These are phyloP conservation scores for Aureobasidium sp. DNA, from an alignment of 2,329 filamentous ascomycete genomes.

Conservation along the genomic window DNA sequence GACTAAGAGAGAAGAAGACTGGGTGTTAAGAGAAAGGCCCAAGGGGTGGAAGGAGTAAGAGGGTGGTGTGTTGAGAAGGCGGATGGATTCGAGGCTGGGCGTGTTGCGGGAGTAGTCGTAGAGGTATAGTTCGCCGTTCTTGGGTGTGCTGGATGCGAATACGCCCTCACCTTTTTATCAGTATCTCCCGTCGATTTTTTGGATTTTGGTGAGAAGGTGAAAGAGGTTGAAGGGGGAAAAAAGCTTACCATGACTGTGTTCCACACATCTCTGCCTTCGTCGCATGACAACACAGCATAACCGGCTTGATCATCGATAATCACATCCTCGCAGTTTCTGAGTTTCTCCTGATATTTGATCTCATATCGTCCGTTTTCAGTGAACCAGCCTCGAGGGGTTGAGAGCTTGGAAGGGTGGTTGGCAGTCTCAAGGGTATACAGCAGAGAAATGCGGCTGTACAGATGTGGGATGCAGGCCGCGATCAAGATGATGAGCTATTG, in stretches of 20 bases:
- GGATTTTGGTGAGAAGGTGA: background rate
- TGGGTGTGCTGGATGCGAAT: background rate
- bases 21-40: conserved; percentile 33
- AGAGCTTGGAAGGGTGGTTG: conserved; percentile 3
- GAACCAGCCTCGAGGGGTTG: conserved; percentile 8
- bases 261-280: conserved; percentile 37
- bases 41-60: conserved; percentile 36
- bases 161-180: conserved; percentile 9
- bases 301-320: conserved; percentile 32
- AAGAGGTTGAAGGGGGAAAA: background rate
- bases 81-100: conserved; percentile 22
- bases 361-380: conserved; percentile 21
- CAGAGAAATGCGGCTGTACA: conserved; percentile 7
- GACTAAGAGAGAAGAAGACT: conserved; percentile 33
- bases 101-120: conserved; percentile 32
- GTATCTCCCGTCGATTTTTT: background rate
- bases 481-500: background rate
- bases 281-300: conserved; percentile 38
- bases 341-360: conserved; percentile 29
- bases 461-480: background rate
- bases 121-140: conserved; percentile 32
- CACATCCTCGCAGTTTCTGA: conserved; percentile 41
- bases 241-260: conserved; percentile 40
- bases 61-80: conserved; percentile 23
- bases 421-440: background rate